Conservation (phyloP, 1,284 basidiomycete species). For the Ganoderma lingzhi region DNA sequence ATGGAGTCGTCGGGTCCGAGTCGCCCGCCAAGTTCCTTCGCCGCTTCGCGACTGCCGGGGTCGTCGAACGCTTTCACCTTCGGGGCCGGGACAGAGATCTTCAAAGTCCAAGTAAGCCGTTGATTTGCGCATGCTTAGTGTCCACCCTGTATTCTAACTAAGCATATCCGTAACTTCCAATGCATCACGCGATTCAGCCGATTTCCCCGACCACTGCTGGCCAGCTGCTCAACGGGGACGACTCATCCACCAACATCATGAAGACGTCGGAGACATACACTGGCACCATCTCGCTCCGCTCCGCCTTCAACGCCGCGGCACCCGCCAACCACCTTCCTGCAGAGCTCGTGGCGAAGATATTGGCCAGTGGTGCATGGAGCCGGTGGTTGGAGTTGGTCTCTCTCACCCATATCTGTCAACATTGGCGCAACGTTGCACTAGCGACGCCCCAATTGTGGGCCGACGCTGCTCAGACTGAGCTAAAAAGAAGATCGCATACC, state of each 20-base stretch:
- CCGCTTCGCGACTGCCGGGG: too few species aligned
- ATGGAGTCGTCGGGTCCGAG: too few species aligned
- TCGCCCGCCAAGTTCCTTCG: too few species aligned
- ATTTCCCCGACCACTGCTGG: background rate
- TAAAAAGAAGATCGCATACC: background rate
- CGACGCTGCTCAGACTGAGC: background rate
- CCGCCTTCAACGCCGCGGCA: background rate
- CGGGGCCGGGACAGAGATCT: too few species aligned
- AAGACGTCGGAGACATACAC: background rate
- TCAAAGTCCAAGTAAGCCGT: too few species aligned
- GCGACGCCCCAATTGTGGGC: conserved; percentile 19
- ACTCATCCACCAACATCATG: background rate
- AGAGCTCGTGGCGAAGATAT: background rate
- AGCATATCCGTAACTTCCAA: too few species aligned
- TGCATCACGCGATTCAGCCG: too few species aligned
- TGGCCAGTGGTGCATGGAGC: background rate
- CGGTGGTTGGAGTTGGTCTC: background rate
- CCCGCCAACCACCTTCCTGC: background rate
- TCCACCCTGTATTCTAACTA: too few species aligned
- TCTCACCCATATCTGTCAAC: conserved; percentile 16
- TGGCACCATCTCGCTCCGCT: background rate
- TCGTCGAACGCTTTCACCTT: too few species aligned
- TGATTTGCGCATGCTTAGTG: too few species aligned
- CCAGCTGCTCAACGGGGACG: too few species aligned
- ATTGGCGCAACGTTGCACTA: conserved; percentile 11